Base-by-base conservation (phyloP, 257 asterid genomes). In the Vinca minor region DNA sequence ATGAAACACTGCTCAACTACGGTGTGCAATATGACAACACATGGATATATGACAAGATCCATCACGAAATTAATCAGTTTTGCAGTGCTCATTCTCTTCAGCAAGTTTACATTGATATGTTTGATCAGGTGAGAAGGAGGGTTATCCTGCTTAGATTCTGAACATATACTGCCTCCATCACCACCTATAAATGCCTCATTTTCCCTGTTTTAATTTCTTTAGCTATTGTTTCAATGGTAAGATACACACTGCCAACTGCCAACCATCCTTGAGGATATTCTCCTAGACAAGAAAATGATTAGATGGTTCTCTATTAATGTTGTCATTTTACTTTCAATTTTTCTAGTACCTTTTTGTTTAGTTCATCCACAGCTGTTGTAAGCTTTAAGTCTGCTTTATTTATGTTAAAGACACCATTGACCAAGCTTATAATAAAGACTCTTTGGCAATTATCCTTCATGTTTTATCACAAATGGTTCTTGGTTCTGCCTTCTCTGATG, bases 31-130 rank as follows among this genome's bases (percentile, higher is more conserved):
- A 93, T 76, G 99, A 93, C 86, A 69, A 93, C 70, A 93, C 96
- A 35, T 93, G 97, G 99, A 93, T 93, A 75, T 93, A 93, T 53
- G 99, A 89, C 83, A 93, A 93, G 81, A 93, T 93, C 73, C 99
- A 89, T 75, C 99, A 93, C 14, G 99, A 93, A 85, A 93, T 93
- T 76, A 93, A 89, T 79, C 99, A 93, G 83, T 93, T 93, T 66
- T 93, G 99, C 78, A 93, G 99, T 78, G 76, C 66, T 57, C 99
- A 89, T 77, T 82, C 95, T 63, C 97, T 93, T 73, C 97, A 87
- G 80, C 96, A 93, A 79, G 99, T 93, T 74, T 93, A 89, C 73
- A 93, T 93, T 12, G 99, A 93, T 73, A 93, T 87, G 99, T 93
- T 93, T 34, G 99, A 93, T 80, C 99, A 93, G 96, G 99, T 87